Percentiles rank a stretch among this genome's conserved stretches.
Evolutionary conservation across 148 eudicot genomes (phyloP).

Genomic region (Limonium bicolor): DNA sequence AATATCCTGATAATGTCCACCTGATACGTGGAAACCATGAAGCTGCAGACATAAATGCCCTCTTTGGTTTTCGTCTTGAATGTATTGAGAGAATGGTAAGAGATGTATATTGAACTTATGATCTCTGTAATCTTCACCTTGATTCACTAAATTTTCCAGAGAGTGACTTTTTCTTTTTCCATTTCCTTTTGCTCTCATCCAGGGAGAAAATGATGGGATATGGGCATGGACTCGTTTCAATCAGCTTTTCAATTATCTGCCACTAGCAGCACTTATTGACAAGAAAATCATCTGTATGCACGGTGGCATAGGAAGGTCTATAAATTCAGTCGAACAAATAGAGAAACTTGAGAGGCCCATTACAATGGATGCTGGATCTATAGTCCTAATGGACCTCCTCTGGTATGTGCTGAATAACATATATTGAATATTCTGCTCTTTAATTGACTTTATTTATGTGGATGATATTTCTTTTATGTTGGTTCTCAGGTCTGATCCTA

Average conservation of each 20-base stretch:
- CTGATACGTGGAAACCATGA: slow-evolving; percentile 98
- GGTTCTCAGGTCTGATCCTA: slow-evolving; percentile 89
- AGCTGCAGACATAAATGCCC: slow-evolving; percentile 96
- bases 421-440: slow-evolving; percentile 6
- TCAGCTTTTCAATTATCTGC: slow-evolving; percentile 90
- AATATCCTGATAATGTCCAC: slow-evolving; percentile 87
- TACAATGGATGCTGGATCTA: slow-evolving; percentile 95
- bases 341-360: slow-evolving; percentile 94
- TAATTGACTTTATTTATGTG: neutral
- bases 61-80: slow-evolving; percentile 96
- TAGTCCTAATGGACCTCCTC: slow-evolving; percentile 86
- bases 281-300: slow-evolving; percentile 97
- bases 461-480: slow-evolving; percentile 5
- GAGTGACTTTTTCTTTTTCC: neutral
- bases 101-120: neutral
- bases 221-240: slow-evolving; percentile 98
- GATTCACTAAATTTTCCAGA: neutral
- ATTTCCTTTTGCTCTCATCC: no score
- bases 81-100: slow-evolving; percentile 98
- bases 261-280: slow-evolving; percentile 92
- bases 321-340: slow-evolving; percentile 84
- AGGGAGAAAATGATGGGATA: slow-evolving; percentile 97
- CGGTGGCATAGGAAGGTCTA: slow-evolving; percentile 97
- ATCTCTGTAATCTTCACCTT: neutral
- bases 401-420: slow-evolving; percentile 42